These are phyloP conservation scores for Paramecium sexaurelia DNA, from an alignment of 73 alveolate genomes.

Conservation along the genomic window DNA sequence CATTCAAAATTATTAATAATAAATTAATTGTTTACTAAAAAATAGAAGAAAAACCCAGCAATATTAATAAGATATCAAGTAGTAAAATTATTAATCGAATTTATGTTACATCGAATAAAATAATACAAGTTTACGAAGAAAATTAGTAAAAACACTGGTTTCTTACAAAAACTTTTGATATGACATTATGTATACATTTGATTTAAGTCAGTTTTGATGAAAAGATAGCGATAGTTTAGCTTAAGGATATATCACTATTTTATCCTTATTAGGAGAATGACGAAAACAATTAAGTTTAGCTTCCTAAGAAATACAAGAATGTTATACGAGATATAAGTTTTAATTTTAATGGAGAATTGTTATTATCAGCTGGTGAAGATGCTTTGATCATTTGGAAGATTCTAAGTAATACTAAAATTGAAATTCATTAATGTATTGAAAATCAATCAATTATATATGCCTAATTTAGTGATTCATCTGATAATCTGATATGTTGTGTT, in stretches of 20 bases:
- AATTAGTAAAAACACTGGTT: neutral
- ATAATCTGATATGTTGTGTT: neutral
- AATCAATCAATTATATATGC: neutral
- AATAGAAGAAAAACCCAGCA: neutral
- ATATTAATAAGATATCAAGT: neutral
- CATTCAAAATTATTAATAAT: neutral
- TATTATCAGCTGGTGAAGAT: neutral
- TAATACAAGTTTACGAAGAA: neutral
- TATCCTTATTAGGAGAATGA: neutral
- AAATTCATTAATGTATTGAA: neutral
- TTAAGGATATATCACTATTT: neutral
- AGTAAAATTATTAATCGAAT: neutral
- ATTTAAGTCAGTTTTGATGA: neutral
- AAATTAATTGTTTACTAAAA: neutral
- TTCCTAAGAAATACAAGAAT: neutral
- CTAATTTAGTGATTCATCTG: neutral
- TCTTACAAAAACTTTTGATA: neutral
- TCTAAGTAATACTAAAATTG: neutral
- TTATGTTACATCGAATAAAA: neutral
- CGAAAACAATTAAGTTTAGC: neutral
- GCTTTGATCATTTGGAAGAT: neutral
- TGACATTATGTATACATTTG: neutral
- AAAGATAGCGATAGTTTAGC: neutral
- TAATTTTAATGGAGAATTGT: neutral
- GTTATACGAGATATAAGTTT: neutral